Percentiles rank a stretch among this genome's conserved stretches.
These are phyloP conservation scores for Ceratobasidium sp. DNA, from an alignment of 1,284 basidiomycete species.

Conservation along the genomic window DNA sequence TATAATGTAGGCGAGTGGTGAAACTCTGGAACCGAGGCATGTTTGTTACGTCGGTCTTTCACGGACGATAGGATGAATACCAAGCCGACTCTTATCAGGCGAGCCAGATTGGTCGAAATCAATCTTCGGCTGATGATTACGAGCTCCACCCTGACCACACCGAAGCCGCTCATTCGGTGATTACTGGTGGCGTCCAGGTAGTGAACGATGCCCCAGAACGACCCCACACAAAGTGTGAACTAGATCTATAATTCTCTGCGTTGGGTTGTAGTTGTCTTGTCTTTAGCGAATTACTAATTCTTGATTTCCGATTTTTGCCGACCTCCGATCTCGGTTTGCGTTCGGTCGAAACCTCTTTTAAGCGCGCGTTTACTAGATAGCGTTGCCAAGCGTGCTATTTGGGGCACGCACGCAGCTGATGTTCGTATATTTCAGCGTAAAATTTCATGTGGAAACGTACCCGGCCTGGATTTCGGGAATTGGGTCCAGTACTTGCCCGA, in stretches of 20 bases:
- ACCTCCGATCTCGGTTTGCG: no score
- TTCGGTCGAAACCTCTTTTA: not conserved
- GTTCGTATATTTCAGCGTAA: not conserved
- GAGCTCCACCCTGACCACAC: no score
- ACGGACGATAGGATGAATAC: slow-evolving; percentile 18
- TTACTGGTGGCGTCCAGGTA: no score
- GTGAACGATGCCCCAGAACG: no score
- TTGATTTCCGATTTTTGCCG: no score
- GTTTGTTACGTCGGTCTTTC: slow-evolving; percentile 39
- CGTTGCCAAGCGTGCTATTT: not conserved
- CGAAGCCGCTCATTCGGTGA: no score
- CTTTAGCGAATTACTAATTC: no score
- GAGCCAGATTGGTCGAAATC: slow-evolving; percentile 30
- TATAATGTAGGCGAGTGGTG: slow-evolving; percentile 22
- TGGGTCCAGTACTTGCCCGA: not conserved
- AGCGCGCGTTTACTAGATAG: not conserved
- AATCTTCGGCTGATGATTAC: not conserved
- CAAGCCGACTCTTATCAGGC: slow-evolving; percentile 30
- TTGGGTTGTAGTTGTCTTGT: no score
- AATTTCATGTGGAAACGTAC: not conserved
- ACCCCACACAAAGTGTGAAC: no score
- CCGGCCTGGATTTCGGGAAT: not conserved
- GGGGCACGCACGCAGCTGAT: no score
- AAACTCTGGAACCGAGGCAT: slow-evolving; percentile 26
- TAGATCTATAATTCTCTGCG: no score